A percentile compares a stretch with the other conserved stretches of the same genome.
Conservation (phyloP, 2,329 filamentous ascomycete genomes). For the Tolypocladium ovalisporum region DNA sequence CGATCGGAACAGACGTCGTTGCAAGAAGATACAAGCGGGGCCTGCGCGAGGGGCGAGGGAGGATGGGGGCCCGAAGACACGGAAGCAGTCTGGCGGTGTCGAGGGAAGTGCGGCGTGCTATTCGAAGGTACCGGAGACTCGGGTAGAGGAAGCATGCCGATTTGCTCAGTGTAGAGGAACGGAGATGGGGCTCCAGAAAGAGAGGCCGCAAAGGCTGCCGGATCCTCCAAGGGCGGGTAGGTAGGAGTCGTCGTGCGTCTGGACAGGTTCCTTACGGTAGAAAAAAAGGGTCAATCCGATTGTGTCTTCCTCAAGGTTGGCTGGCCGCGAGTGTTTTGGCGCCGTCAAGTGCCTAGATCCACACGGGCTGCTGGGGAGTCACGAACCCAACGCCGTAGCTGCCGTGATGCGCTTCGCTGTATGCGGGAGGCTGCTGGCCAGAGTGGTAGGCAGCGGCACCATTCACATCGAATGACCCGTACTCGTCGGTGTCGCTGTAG, state of each 20-base stretch:
- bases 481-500: conserved; percentile 53
- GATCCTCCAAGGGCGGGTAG: conserved; percentile 32
- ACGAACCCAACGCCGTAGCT: conserved; percentile 44
- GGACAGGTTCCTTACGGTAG: conserved; percentile 33
- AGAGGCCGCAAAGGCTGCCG: conserved; percentile 23
- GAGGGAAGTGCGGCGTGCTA: conserved; percentile 18
- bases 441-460: conserved; percentile 24
- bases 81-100: conserved; percentile 27
- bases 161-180: conserved; percentile 30
- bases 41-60: conserved; percentile 22
- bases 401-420: conserved; percentile 29
- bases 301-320: conserved; percentile 20
- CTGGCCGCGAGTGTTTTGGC: conserved; percentile 2
- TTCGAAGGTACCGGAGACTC: conserved; percentile 30
- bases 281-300: conserved; percentile 45
- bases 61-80: conserved; percentile 23
- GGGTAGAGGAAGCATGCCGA: conserved; percentile 32
- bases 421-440: conserved; percentile 34
- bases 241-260: conserved; percentile 27
- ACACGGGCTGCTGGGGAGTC: conserved; percentile 51
- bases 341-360: conserved; percentile 39
- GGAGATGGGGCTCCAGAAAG: conserved; percentile 30
- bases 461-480: conserved; percentile 35
- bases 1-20: conserved; percentile 1
- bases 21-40: conserved; percentile 14